Evolutionary conservation across 495 filamentous ascomycete species (phyloP), one percentile per base, ranked within the genome.

Genomic region (Penicillium pancosmium): DNA sequence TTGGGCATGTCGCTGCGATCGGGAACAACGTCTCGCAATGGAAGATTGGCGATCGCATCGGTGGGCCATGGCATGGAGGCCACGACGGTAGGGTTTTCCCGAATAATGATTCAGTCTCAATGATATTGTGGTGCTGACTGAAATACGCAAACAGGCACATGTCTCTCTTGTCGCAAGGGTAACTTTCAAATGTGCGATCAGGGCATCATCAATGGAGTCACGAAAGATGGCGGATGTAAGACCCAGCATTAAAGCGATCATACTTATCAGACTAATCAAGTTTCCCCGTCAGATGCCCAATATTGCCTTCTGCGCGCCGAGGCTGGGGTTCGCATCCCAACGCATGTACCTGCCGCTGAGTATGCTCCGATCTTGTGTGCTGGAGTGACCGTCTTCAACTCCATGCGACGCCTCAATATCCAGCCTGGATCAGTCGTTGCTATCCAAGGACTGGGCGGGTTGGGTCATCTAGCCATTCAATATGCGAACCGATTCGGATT

Each of bases 311-410:
- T 91, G 12, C 80, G 83, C 25, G 69, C 73, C n/a, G 87, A 91
- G 65, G 84, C 88, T 21, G 85, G 71, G 0, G 86, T 88, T 0
- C 75, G 74, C n/a, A 77, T 91, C 47, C 87, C 87, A 5, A 58
- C 69, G 6, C 73, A 84, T 48, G 70, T 84, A 33, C 78, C 87
- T 62, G 78, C 87, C 0, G 85, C 80, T 10, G 74, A 84, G 58
- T 83, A 79, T 54, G 87, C 87, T 1, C 87, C 88, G 0, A 79
- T 90, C 13, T 82, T 91, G 19, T 91, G 88, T 71, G 87, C 88
- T 2, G 88, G 88, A 50, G 80, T 90, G 48, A 89, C 87, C 25
- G 83, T 86, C 36, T 91, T 90, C 82, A 90, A 90, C 73, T 79
- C 80, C 5, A 85, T 91, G 47, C 82, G 87, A 21, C 79, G 82